phyloP scores from a whole-genome alignment of 2,329 filamentous ascomycete genomes.

The Colletotrichum sp. region DNA sequence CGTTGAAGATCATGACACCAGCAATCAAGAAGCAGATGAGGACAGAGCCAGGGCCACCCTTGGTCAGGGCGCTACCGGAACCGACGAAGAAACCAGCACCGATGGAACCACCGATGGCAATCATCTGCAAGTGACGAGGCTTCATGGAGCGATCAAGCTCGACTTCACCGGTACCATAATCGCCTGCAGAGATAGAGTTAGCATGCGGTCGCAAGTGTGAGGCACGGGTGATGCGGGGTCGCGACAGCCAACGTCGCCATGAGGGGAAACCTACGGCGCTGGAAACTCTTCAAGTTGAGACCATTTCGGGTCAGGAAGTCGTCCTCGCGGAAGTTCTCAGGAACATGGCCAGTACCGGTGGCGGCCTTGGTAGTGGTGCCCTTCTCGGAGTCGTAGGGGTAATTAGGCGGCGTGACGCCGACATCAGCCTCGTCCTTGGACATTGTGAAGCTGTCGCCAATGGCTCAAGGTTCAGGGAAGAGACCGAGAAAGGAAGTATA shows the following conservation, averaged over 20 bases:
- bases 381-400: conserved; percentile 24
- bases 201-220: not conserved
- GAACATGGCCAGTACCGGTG: conserved; percentile 4
- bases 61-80: conserved; percentile 57
- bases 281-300: conserved; percentile 42
- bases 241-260: not conserved
- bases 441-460: not conserved
- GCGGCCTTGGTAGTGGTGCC: not conserved
- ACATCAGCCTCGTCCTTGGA: conserved; percentile 14
- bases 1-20: conserved; percentile 66
- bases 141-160: conserved; percentile 55
- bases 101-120: conserved; percentile 66
- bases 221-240: not conserved
- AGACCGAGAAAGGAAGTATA: not conserved
- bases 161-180: conserved; percentile 15
- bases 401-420: conserved; percentile 12
- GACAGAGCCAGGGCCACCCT: conserved; percentile 51
- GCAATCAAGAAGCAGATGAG: conserved; percentile 59
- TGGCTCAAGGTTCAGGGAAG: not conserved
- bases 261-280: conserved; percentile 30
- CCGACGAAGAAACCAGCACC: conserved; percentile 69
- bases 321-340: conserved; percentile 29
- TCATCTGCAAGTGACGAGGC: conserved; percentile 66
- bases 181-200: not conserved
- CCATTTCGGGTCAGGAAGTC: conserved; percentile 42